A percentile compares a stretch with the other conserved stretches of the same genome.
These are phyloP conservation scores for Fraxinus ornus DNA, from an alignment of 305 asterid species.

Conservation along the genomic window DNA sequence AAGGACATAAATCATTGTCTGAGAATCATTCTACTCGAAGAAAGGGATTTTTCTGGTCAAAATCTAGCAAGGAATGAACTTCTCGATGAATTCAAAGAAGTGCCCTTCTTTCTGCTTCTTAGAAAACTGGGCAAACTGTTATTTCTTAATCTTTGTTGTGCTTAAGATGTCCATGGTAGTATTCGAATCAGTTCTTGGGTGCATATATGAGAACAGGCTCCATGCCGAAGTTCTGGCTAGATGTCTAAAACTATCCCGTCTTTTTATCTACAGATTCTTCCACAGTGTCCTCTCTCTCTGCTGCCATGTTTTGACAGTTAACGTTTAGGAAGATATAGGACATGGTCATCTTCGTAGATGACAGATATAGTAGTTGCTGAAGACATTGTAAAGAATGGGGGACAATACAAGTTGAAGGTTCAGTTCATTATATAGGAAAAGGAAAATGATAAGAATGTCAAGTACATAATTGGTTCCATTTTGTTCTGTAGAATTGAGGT, in stretches of 20 bases:
- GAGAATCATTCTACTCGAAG: slow-evolving; percentile 55
- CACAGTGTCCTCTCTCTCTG: slow-evolving; percentile 10
- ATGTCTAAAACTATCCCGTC: not conserved
- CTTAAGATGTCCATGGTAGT: not conserved
- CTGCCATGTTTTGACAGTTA: slow-evolving; percentile 19
- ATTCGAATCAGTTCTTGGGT: slow-evolving; percentile 1
- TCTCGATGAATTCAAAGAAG: slow-evolving; percentile 30
- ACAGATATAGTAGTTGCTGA: slow-evolving; percentile 53
- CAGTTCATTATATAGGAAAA: slow-evolving; percentile 42
- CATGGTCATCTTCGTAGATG: slow-evolving; percentile 26
- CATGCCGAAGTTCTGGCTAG: not conserved
- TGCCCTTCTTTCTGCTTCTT: not conserved
- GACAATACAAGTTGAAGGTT: slow-evolving; percentile 35
- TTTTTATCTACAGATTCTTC: not conserved
- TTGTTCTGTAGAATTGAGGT: slow-evolving; percentile 40
- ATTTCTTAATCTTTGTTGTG: not conserved
- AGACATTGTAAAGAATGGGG: slow-evolving; percentile 63
- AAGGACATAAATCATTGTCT: slow-evolving; percentile 38
- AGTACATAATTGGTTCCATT: slow-evolving; percentile 30
- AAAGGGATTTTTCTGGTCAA: slow-evolving; percentile 80
- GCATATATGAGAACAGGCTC: not conserved
- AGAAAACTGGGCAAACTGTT: not conserved
- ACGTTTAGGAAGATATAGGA: slow-evolving; percentile 23
- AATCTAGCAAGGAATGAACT: slow-evolving; percentile 62
- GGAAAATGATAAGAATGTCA: slow-evolving; percentile 35